Conservation (phyloP, 805 yeast species). For the Candida railenensis region DNA sequence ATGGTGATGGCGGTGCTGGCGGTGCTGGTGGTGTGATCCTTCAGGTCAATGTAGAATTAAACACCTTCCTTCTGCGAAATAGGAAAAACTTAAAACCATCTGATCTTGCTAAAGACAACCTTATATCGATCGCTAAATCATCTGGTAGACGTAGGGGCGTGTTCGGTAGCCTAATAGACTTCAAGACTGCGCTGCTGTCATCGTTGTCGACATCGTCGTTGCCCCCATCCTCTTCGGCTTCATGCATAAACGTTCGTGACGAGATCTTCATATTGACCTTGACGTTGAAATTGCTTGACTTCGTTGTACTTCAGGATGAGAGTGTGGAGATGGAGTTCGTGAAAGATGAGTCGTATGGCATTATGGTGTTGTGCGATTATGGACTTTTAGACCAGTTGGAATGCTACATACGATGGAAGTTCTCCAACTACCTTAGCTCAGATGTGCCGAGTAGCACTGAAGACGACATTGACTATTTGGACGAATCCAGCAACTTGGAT, state of each 20-base stretch:
- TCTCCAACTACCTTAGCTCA: slow-evolving; percentile 6
- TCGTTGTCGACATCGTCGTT: not conserved
- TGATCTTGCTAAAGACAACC: slow-evolving; percentile 31
- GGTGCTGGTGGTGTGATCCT: too few species aligned
- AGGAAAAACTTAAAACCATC: slow-evolving; percentile 24
- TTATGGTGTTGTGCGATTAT: slow-evolving; percentile 27
- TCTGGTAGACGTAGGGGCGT: not conserved
- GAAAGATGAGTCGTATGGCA: slow-evolving; percentile 29
- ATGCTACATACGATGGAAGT: slow-evolving; percentile 21
- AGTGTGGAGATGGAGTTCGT: slow-evolving; percentile 21
- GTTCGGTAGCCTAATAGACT: not conserved
- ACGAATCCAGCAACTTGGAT: slow-evolving; percentile 5
- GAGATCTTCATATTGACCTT: slow-evolving; percentile 36
- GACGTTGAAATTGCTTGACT: slow-evolving; percentile 20
- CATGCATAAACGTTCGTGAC: slow-evolving; percentile 6
- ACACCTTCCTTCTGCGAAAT: slow-evolving; percentile 32
- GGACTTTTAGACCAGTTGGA: slow-evolving; percentile 24
- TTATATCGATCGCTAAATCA: slow-evolving; percentile 30
- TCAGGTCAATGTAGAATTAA: slow-evolving; percentile 14
- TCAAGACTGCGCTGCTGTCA: not conserved
- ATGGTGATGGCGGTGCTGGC: too few species aligned
- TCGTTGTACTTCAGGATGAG: slow-evolving; percentile 12
- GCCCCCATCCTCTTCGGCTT: not conserved
- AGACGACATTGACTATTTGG: slow-evolving; percentile 2
- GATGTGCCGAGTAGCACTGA: not conserved